Evolutionary conservation across 371 early-diverging fungal species (phyloP), one percentile per base, ranked within the genome.

Genomic region (Mortierella sp.): DNA sequence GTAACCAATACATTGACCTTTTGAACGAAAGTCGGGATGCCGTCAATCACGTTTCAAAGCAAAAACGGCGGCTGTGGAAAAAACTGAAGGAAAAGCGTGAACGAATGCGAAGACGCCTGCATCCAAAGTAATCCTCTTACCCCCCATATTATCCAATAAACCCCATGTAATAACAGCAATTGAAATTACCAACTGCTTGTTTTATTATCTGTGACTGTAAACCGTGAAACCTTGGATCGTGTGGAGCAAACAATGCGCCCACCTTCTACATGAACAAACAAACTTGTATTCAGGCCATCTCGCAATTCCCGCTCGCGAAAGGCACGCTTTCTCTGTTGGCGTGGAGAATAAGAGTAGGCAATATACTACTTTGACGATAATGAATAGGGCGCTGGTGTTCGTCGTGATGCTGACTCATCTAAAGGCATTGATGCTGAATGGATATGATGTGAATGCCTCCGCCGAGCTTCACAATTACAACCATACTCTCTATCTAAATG

Each of bases 1-100:
- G 81, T 57, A 80, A 81, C 59, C 81, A 81, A 62, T 75, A 81
- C 19, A 81, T 81, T 21, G 81, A 75, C 4, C 32, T 81, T 33
- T 62, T 81, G 57, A 81, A 76, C 69, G 72, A 75, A 48, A 81
- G 81, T 50, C 68, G 81, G 40, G 76, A 81, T 53, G 38, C 65
- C 4, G 81, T 81, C 28, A 81, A 81, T 65, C 81, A 81, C 62
- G 81, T 81, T 4, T 66, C 63, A 21, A 74, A 75, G 59, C 69
- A 81, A 58, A 74, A 72, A 67, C 41, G 57, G 66, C 64, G 53
- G 4, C 68, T 81, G 1, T 72, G 75, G 75, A 81, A 75, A 75
- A 74, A 72, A 24, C 69, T 81, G 22, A 74, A 75, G 59, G 81
- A 81, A 59, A 70, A 72, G 57, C 75, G 81, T 10, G 81, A 74